phyloP scores from a whole-genome alignment of 2,329 filamentous ascomycete genomes.

The Trichoderma sp. region DNA sequence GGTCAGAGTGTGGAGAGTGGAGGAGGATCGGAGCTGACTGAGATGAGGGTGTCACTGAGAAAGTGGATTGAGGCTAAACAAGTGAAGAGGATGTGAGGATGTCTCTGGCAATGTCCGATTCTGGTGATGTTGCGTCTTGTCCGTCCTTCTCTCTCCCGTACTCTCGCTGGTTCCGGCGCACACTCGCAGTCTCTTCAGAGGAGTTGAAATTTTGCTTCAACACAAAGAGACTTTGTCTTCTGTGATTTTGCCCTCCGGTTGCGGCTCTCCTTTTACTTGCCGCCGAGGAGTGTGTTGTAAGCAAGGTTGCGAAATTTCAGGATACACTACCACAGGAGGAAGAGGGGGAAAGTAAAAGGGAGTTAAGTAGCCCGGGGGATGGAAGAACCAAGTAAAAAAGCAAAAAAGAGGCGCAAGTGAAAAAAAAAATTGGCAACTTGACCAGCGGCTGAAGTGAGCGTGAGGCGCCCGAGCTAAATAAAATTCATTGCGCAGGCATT shows the following conservation, averaged over 20 bases:
- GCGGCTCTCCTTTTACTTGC: neutral
- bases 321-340: neutral
- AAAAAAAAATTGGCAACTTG: neutral
- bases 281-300: neutral
- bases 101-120: neutral
- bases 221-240: neutral
- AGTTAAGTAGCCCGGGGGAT: neutral
- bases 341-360: neutral
- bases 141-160: neutral
- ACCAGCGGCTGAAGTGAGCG: conserved; percentile 8
- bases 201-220: neutral
- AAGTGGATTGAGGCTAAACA: neutral
- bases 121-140: neutral
- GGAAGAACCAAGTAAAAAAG: neutral
- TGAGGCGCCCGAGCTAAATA: conserved; percentile 14
- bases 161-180: neutral
- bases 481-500: neutral
- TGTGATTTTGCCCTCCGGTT: neutral
- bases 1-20: neutral
- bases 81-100: neutral
- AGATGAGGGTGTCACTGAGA: neutral
- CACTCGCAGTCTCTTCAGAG: neutral
- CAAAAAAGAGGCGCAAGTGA: neutral
- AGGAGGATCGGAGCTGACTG: neutral
- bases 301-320: neutral